Percentiles rank a stretch among this genome's conserved stretches.
These are phyloP conservation scores for Gossypium schwendimanii DNA, from an alignment of 441 rosid genomes.

Conservation along the genomic window DNA sequence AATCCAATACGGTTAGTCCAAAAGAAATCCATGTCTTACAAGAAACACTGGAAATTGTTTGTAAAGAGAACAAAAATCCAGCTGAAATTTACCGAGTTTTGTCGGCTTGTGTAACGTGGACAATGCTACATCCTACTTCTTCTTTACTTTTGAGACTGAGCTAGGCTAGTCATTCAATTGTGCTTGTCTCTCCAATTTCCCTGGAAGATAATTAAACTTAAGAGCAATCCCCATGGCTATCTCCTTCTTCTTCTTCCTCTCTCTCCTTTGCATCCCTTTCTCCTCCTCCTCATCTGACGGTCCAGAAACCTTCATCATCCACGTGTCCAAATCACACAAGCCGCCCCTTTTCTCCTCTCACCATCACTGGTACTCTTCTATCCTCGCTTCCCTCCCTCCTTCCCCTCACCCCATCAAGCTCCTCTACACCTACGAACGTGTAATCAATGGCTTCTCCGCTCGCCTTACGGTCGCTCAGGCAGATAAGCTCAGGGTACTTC, in stretches of 20 bases:
- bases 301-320: conserved; percentile 55
- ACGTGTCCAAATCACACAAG: conserved; percentile 50
- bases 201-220: neutral
- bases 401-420: conserved; percentile 41
- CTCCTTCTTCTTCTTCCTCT: conserved; percentile 23
- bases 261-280: conserved; percentile 5
- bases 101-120: neutral
- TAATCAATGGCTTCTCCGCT: conserved; percentile 66
- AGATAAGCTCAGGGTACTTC: conserved; percentile 29
- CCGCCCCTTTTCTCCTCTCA: conserved; percentile 48
- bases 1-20: neutral
- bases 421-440: conserved; percentile 54
- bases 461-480: conserved; percentile 46
- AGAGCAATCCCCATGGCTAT: conserved; percentile 32
- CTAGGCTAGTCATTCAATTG: neutral
- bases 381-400: conserved; percentile 44
- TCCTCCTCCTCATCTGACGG: conserved; percentile 13
- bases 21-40: conserved; percentile 1
- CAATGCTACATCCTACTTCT: neutral
- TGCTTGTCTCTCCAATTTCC: neutral
- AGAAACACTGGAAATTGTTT: neutral
- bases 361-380: conserved; percentile 50
- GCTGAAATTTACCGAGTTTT: neutral
- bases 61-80: neutral
- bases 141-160: neutral